Percentiles rank a stretch among this genome's conserved stretches.
These are phyloP conservation scores for Candida loeiensis DNA, from an alignment of 805 yeast species.

Conservation along the genomic window DNA sequence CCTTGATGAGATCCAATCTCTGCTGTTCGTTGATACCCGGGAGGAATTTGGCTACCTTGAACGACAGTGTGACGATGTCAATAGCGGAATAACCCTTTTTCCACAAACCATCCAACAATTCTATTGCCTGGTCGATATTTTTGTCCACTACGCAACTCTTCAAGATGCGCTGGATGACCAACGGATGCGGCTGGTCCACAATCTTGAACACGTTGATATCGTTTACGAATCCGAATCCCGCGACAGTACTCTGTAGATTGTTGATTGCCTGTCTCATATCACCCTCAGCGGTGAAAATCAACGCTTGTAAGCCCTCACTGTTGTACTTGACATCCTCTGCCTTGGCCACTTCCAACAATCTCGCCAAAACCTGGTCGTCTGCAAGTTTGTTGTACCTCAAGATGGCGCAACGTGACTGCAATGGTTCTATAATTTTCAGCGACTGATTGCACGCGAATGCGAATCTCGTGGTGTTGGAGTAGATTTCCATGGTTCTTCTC, in stretches of 20 bases:
- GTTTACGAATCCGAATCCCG: slow-evolving; percentile 90
- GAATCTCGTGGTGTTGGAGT: slow-evolving; percentile 92
- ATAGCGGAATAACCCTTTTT: slow-evolving; percentile 87
- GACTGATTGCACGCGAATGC: slow-evolving; percentile 98
- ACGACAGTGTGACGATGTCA: slow-evolving; percentile 87
- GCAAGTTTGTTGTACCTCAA: slow-evolving; percentile 75
- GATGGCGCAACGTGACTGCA: slow-evolving; percentile 95
- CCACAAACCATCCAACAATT: slow-evolving; percentile 70
- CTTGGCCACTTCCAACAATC: slow-evolving; percentile 68
- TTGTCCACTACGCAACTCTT: slow-evolving; percentile 37
- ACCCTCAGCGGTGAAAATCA: slow-evolving; percentile 94
- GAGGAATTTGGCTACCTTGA: slow-evolving; percentile 78
- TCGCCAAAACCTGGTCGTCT: slow-evolving; percentile 79
- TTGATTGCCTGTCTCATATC: slow-evolving; percentile 98
- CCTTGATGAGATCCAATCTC: slow-evolving; percentile 73
- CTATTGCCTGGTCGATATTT: slow-evolving; percentile 62
- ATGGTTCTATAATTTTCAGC: slow-evolving; percentile 91
- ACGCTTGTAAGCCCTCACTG: slow-evolving; percentile 88
- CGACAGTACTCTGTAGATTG: slow-evolving; percentile 87
- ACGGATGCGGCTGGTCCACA: slow-evolving; percentile 95
- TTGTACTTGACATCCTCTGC: slow-evolving; percentile 72
- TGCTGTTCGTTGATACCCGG: slow-evolving; percentile 63
- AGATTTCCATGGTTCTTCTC: slow-evolving; percentile 92
- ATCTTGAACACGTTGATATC: slow-evolving; percentile 91
- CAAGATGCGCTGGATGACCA: slow-evolving; percentile 66